A percentile compares a stretch with the other conserved stretches of the same genome.
Conservation (phyloP, 169 alveolate species). For the Hammondia hammondi region DNA sequence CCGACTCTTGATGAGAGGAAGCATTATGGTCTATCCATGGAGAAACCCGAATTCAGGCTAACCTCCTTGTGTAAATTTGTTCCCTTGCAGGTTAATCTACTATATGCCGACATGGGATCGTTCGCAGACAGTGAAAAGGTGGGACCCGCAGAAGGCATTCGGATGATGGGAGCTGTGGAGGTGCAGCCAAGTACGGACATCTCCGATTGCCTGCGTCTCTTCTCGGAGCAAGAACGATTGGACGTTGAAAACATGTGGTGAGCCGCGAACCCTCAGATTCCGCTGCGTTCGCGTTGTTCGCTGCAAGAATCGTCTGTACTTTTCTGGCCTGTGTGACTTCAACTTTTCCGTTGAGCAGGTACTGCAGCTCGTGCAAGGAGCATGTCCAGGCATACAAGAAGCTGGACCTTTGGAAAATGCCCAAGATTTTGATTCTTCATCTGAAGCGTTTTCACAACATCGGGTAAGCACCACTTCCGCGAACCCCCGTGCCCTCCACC, state of each 20-base stretch:
- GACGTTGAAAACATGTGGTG: conserved; percentile 89
- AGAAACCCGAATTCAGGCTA: no score
- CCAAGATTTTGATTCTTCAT: conserved; percentile 87
- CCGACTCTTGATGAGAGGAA: no score
- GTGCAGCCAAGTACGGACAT: conserved; percentile 42
- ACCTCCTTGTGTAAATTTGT: background rate
- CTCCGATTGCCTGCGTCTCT: conserved; percentile 82
- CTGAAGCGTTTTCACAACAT: conserved; percentile 89
- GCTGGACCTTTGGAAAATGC: conserved; percentile 88
- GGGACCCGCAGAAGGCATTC: background rate
- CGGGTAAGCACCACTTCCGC: conserved; percentile 54
- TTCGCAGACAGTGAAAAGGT: background rate
- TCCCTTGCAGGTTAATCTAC: background rate
- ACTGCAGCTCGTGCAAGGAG: conserved; percentile 89
- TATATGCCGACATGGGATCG: conserved; percentile 14
- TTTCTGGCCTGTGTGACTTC: background rate
- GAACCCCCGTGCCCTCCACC: background rate
- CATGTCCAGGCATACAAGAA: conserved; percentile 89
- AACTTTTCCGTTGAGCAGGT: conserved; percentile 25
- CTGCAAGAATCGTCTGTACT: background rate
- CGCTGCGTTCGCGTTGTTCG: background rate
- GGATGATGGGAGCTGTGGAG: conserved; percentile 18
- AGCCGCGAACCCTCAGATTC: background rate
- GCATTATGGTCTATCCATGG: no score
- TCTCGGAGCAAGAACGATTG: conserved; percentile 84